These are phyloP conservation scores for Hanseniaspora lindneri DNA, from an alignment of 805 yeast species.

Conservation along the genomic window DNA sequence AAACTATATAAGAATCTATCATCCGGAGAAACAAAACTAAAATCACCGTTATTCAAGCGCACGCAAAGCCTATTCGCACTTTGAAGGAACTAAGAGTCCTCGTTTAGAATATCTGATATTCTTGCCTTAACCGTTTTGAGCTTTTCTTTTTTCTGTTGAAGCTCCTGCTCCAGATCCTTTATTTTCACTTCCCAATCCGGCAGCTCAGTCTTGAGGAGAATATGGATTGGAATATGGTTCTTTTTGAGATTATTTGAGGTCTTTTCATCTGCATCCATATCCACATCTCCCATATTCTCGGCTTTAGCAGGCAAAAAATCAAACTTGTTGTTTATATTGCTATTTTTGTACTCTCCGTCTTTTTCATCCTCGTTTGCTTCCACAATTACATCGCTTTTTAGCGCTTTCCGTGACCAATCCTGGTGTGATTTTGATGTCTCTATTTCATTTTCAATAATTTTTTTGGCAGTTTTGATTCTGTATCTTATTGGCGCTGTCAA, in stretches of 20 bases:
- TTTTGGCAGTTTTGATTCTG: slow-evolving; percentile 13
- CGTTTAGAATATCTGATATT: slow-evolving; percentile 14
- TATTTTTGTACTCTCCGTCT: not conserved
- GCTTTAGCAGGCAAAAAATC: no score
- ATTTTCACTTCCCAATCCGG: slow-evolving; percentile 26
- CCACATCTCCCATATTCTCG: not conserved
- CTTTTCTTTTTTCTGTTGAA: slow-evolving; percentile 22
- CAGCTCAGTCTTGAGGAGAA: slow-evolving; percentile 23
- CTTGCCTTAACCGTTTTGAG: slow-evolving; percentile 18
- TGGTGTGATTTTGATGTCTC: not conserved
- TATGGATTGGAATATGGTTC: slow-evolving; percentile 24
- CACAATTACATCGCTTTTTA: not conserved
- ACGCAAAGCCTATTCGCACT: no score
- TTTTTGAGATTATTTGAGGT: slow-evolving; percentile 20
- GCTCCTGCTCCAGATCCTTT: slow-evolving; percentile 21
- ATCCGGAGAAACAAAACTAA: no score
- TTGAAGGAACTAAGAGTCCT: no score
- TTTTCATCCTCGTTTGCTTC: not conserved
- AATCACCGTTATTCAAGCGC: no score
- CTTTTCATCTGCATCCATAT: not conserved
- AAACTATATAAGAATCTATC: no score
- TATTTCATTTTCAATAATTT: slow-evolving; percentile 1
- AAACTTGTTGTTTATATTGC: not conserved
- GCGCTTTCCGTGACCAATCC: not conserved
- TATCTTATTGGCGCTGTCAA: slow-evolving; percentile 15